Evolutionary conservation across 2,329 filamentous ascomycete genomes (phyloP).

Genomic region (Fonsecaea nubica): DNA sequence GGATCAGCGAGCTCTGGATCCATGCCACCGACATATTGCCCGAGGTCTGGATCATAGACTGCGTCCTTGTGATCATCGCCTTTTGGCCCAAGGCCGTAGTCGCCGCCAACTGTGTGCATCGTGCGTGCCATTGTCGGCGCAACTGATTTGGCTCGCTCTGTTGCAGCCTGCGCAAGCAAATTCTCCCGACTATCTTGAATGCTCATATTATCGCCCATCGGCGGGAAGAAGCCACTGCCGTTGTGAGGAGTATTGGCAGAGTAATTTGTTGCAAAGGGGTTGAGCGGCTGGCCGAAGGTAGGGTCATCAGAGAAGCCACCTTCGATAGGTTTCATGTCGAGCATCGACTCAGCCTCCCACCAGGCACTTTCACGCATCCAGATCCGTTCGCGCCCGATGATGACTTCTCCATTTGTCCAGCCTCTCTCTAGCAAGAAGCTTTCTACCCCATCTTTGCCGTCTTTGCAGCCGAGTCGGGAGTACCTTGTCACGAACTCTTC

Average conservation of each 20-base stretch:
- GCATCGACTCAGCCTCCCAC: constrained; percentile 98
- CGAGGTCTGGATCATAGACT: constrained; percentile 73
- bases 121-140: constrained; percentile 69
- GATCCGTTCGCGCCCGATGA: constrained; percentile 86
- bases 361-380: constrained; percentile 95
- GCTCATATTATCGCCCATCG: constrained; percentile 65
- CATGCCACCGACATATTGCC: constrained; percentile 70
- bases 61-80: constrained; percentile 79
- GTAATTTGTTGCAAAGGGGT: constrained; percentile 71
- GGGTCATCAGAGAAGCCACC: constrained; percentile 39
- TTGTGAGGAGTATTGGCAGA: constrained; percentile 65
- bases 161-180: constrained; percentile 65
- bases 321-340: constrained; percentile 79
- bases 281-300: constrained; percentile 44
- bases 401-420: constrained; percentile 97
- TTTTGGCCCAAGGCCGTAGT: constrained; percentile 87
- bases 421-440: constrained; percentile 93
- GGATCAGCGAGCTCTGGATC: constrained; percentile 80
- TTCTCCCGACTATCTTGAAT: constrained; percentile 71
- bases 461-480: constrained; percentile 79
- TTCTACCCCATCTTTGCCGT: constrained; percentile 90
- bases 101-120: constrained; percentile 67
- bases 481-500: constrained; percentile 91
- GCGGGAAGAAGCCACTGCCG: constrained; percentile 69
- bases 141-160: constrained; percentile 58